Evolutionary conservation across 768 basidiomycete genomes (phyloP).

Genomic region (Scleroderma citrinum): DNA sequence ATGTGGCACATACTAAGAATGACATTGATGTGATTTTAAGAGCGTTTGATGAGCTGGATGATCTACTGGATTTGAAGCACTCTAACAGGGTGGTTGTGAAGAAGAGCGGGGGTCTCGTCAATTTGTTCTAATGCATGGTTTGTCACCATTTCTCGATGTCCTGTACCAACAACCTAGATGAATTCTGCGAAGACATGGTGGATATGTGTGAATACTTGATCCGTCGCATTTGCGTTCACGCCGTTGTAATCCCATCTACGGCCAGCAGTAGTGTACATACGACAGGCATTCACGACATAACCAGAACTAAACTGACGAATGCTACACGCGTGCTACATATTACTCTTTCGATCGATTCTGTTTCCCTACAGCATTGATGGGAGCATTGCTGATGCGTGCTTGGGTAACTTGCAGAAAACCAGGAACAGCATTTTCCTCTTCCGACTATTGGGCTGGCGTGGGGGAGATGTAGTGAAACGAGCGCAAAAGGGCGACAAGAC

Average conservation of each 20-base stretch:
- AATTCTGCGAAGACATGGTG: no score
- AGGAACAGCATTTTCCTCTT: no score
- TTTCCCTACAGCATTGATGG: no score
- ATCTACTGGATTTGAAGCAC: conserved; percentile 86
- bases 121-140: conserved; percentile 18
- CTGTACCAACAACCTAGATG: neutral
- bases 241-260: neutral
- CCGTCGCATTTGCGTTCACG: no score
- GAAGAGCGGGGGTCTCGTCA: conserved; percentile 71
- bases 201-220: neutral
- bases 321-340: neutral
- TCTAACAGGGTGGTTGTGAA: conserved; percentile 54
- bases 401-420: no score
- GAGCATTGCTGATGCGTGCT: no score
- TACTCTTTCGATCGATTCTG: neutral
- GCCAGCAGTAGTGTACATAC: neutral
- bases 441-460: no score
- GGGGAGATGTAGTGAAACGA: no score
- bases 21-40: conserved; percentile 83
- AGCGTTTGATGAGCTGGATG: conserved; percentile 91
- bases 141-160: neutral
- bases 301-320: neutral
- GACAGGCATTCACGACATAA: neutral
- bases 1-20: conserved; percentile 93
- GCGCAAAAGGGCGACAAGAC: no score